These are phyloP conservation scores for Arctium minus DNA, from an alignment of 129 eudicot species.

Conservation along the genomic window DNA sequence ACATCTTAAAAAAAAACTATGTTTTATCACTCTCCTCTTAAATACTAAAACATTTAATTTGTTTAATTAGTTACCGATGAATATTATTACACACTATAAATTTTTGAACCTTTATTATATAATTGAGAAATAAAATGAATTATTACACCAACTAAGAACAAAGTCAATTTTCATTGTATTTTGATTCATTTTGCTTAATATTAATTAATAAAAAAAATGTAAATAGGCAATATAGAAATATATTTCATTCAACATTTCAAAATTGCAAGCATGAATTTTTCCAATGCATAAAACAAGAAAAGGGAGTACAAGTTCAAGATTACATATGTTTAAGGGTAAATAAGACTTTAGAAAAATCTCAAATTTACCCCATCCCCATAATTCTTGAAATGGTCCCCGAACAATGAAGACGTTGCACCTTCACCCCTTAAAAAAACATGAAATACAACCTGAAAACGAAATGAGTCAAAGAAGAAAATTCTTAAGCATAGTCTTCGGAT, in stretches of 20 bases:
- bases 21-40: no score
- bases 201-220: no score
- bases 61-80: no score
- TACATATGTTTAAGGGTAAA: conserved; percentile 1
- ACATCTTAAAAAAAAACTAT: no score
- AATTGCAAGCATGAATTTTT: conserved; percentile 16
- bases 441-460: conserved; percentile 15
- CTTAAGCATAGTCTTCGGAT: conserved; percentile 44
- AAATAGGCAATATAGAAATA: no score
- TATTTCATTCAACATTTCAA: not conserved
- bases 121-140: no score
- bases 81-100: no score
- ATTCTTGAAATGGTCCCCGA: conserved; percentile 16
- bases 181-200: no score
- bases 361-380: not conserved
- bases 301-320: not conserved
- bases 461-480: not conserved
- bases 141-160: no score
- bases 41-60: no score
- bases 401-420: conserved; percentile 19
- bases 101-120: no score
- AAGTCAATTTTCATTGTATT: no score
- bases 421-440: conserved; percentile 19
- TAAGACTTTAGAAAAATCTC: not conserved
- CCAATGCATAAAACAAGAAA: conserved; percentile 2